Percentiles rank a stretch among this genome's conserved stretches.
These are phyloP conservation scores for Primulina tabacum DNA, from an alignment of 257 asterid species.

Conservation along the genomic window DNA sequence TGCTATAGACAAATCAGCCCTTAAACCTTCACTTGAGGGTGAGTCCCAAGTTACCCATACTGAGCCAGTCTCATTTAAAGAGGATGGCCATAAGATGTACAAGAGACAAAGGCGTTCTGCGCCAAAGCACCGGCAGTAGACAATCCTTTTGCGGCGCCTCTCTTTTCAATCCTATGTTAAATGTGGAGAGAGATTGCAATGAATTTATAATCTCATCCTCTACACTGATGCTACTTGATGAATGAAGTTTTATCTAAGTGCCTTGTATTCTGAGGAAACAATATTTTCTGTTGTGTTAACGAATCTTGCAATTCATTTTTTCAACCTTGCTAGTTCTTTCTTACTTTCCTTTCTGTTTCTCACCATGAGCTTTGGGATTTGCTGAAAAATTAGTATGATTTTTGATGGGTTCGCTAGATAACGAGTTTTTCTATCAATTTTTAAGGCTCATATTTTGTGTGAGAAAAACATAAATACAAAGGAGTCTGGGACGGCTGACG, in stretches of 20 bases:
- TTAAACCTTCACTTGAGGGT: conserved; percentile 26
- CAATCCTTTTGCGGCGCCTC: background rate
- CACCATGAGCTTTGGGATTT: background rate
- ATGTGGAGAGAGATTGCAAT: conserved; percentile 9
- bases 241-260: background rate
- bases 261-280: background rate
- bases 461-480: too few relatives aligned
- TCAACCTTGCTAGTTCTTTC: background rate
- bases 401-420: background rate
- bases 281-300: background rate
- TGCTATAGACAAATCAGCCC: conserved; percentile 23
- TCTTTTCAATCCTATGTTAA: conserved; percentile 1
- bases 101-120: conserved; percentile 46
- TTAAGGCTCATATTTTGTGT: background rate
- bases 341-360: background rate
- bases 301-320: background rate
- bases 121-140: conserved; percentile 21
- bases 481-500: background rate
- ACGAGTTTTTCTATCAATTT: background rate
- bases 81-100: conserved; percentile 39
- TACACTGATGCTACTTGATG: background rate
- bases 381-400: background rate
- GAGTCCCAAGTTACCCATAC: conserved; percentile 20
- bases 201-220: conserved; percentile 1
- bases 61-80: conserved; percentile 28